These are phyloP conservation scores for Apocynum venetum DNA, from an alignment of 257 asterid species.

Conservation along the genomic window DNA sequence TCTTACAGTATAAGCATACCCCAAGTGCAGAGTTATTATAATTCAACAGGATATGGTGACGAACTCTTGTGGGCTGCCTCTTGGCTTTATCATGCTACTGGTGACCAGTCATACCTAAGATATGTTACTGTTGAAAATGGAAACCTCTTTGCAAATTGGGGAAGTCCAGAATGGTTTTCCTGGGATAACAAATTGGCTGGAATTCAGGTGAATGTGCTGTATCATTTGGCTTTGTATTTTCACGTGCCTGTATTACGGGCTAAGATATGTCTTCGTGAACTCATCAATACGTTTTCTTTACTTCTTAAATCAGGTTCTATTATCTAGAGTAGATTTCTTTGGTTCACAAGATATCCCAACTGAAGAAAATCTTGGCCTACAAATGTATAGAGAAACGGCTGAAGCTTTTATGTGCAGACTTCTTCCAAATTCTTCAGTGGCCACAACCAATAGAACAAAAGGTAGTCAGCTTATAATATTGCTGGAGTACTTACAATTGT, in stretches of 20 bases:
- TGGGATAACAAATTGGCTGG: constrained; percentile 72
- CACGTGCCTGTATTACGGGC: too few relatives aligned
- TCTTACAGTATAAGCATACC: constrained; percentile 48
- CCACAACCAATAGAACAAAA: constrained; percentile 39
- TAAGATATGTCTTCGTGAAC: too few relatives aligned
- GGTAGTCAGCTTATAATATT: constrained; percentile 22
- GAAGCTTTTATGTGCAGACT: constrained; percentile 56
- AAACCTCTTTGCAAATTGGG: constrained; percentile 45
- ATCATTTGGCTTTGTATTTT: background rate
- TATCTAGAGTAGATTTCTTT: constrained; percentile 55
- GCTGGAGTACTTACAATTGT: background rate
- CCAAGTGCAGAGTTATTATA: constrained; percentile 40
- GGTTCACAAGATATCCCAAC: constrained; percentile 32
- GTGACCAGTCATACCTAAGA: constrained; percentile 33
- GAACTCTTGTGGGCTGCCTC: constrained; percentile 78
- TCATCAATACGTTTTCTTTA: background rate
- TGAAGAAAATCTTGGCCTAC: constrained; percentile 47
- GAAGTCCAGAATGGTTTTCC: constrained; percentile 46
- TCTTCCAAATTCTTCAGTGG: constrained; percentile 45
- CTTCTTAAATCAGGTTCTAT: constrained; percentile 36
- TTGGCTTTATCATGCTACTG: constrained; percentile 66
- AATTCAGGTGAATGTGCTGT: constrained; percentile 32
- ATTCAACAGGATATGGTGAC: constrained; percentile 59
- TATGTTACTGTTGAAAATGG: constrained; percentile 42
- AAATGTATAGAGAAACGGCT: constrained; percentile 50